Conservation (phyloP, 371 early-diverging fungal species). For the Lichtheimia corymbifera region DNA sequence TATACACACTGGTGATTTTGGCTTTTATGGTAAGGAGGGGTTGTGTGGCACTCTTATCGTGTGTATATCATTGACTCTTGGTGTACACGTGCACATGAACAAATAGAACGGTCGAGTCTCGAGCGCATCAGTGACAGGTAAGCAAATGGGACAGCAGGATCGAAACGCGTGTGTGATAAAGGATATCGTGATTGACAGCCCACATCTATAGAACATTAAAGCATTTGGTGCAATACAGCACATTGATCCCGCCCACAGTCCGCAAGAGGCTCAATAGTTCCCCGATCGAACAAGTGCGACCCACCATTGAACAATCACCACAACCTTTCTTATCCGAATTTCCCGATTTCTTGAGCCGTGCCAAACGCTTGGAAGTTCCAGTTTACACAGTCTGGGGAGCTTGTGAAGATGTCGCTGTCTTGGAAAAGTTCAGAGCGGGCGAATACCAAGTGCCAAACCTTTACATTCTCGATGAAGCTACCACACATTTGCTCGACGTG, state of each 20-base stretch:
- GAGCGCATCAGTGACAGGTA: constrained; percentile 64
- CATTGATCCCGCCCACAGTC: constrained; percentile 52
- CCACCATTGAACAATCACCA: constrained; percentile 48
- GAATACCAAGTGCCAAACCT: constrained; percentile 59
- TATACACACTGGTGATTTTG: constrained; percentile 73
- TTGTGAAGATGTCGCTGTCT: constrained; percentile 65
- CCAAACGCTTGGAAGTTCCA: constrained; percentile 54
- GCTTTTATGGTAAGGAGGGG: constrained; percentile 57
- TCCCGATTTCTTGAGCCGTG: constrained; percentile 49
- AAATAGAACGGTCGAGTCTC: constrained; percentile 53
- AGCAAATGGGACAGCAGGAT: constrained; percentile 7
- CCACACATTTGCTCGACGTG: constrained; percentile 55
- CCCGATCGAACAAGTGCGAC: constrained; percentile 47
- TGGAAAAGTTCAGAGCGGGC: constrained; percentile 58
- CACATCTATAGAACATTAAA: constrained; percentile 53
- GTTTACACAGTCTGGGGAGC: constrained; percentile 72
- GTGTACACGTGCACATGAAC: background rate
- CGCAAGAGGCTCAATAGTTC: constrained; percentile 46
- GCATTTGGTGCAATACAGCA: constrained; percentile 65
- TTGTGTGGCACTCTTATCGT: background rate
- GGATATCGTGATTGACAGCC: background rate
- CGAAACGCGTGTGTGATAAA: background rate
- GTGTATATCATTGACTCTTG: background rate
- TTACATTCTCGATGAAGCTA: constrained; percentile 60
- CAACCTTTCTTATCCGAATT: constrained; percentile 59